Conservation (phyloP, 192 early-diverging fungal genomes). For the Backusella sp. region DNA sequence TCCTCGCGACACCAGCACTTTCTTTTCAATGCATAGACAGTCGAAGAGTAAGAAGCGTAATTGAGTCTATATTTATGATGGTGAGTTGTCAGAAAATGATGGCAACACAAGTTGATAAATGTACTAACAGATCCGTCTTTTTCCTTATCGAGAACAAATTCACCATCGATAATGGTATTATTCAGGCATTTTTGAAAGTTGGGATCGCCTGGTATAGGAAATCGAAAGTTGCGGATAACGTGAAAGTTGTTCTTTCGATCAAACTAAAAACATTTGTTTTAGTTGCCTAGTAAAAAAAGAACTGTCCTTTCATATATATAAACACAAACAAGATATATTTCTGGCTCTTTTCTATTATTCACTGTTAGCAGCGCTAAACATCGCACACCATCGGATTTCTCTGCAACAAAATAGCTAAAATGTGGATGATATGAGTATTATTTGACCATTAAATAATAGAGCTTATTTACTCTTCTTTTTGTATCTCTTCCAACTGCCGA, state of each 20-base stretch:
- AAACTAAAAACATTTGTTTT: constrained; percentile 45
- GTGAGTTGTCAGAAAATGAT: too few species aligned
- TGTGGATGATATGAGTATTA: neutral
- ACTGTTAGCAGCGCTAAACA: constrained; percentile 51
- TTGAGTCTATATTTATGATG: constrained; percentile 21
- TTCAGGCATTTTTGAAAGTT: constrained; percentile 48
- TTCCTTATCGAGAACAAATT: constrained; percentile 80
- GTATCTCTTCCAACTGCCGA: constrained; percentile 46
- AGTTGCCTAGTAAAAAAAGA: neutral
- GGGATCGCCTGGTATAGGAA: constrained; percentile 55
- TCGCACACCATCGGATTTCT: constrained; percentile 83
- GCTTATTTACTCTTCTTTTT: constrained; percentile 56
- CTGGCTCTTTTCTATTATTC: constrained; percentile 37
- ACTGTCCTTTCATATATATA: neutral
- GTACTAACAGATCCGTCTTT: constrained; percentile 48
- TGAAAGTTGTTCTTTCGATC: constrained; percentile 90
- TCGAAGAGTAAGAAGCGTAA: constrained; percentile 71
- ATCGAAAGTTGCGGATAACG: constrained; percentile 52
- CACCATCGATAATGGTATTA: constrained; percentile 87
- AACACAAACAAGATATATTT: constrained; percentile 52
- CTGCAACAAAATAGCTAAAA: constrained; percentile 71
- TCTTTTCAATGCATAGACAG: constrained; percentile 58
- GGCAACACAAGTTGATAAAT: neutral
- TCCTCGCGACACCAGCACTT: constrained; percentile 52
- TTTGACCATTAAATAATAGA: neutral